Conservation (phyloP, 805 yeast species). For the Candida boleticola region DNA sequence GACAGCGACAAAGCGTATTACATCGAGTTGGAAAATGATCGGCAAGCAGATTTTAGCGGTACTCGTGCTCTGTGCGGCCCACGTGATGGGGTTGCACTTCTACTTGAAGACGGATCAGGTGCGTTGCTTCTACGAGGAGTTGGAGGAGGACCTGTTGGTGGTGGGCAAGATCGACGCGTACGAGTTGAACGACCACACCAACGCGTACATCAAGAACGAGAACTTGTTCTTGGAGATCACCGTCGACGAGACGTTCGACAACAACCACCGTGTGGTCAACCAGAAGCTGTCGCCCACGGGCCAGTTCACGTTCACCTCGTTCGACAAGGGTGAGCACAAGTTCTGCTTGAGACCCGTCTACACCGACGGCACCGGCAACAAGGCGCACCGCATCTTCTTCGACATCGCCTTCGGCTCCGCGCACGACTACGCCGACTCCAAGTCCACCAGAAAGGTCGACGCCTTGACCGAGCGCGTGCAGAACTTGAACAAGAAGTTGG, state of each 20-base stretch:
- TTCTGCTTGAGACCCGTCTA: conserved; percentile 63
- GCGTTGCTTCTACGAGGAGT: conserved; percentile 81
- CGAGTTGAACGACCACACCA: conserved; percentile 50
- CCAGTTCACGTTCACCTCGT: conserved; percentile 76
- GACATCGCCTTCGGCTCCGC: conserved; percentile 72
- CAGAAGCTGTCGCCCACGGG: conserved; percentile 63
- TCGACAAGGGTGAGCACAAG: conserved; percentile 81
- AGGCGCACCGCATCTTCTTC: conserved; percentile 65
- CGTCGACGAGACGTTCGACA: conserved; percentile 74
- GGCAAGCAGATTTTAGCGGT: neutral
- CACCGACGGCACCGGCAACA: conserved; percentile 69
- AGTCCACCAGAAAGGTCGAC: conserved; percentile 52
- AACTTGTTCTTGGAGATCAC: conserved; percentile 63
- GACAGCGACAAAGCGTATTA: no score
- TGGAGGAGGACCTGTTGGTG: conserved; percentile 74
- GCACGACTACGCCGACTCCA: conserved; percentile 58
- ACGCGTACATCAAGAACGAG: conserved; percentile 51
- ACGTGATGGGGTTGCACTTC: conserved; percentile 59
- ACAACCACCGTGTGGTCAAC: conserved; percentile 70
- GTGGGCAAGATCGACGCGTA: conserved; percentile 72
- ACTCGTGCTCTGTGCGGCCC: neutral
- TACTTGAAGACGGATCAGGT: conserved; percentile 74
- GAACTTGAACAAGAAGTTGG: conserved; percentile 38
- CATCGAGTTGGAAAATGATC: no score
- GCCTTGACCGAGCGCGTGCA: conserved; percentile 37